A percentile compares a stretch with the other conserved stretches of the same genome.
phyloP scores from a whole-genome alignment of 1,284 basidiomycete species.

The Coniferiporia sulphurascens region DNA sequence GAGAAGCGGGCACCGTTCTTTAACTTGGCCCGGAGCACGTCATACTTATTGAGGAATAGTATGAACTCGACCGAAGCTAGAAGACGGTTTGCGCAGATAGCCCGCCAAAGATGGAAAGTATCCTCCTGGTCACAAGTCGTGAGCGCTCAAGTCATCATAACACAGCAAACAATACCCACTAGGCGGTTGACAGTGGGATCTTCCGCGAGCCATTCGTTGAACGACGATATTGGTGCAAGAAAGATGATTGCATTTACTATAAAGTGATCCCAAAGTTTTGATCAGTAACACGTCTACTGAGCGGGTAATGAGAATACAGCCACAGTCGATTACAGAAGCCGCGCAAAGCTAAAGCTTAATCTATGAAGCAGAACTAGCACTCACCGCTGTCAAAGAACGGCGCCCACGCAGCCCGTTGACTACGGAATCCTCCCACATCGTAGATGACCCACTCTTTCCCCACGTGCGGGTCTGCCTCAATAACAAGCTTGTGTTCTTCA shows the following conservation, averaged over 20 bases:
- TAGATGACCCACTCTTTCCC: slow-evolving; percentile 55
- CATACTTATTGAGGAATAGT: slow-evolving; percentile 25
- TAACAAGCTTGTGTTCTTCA: slow-evolving; percentile 52
- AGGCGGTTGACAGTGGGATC: slow-evolving; percentile 54
- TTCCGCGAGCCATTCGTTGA: slow-evolving; percentile 58
- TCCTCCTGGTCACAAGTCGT: slow-evolving; percentile 19
- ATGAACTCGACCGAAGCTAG: slow-evolving; percentile 22
- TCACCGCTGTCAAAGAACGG: slow-evolving; percentile 62
- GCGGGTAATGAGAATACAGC: not conserved
- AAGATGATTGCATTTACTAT: slow-evolving; percentile 59
- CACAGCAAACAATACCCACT: slow-evolving; percentile 28
- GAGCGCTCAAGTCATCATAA: not conserved
- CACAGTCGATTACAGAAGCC: too few relatives aligned
- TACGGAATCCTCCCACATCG: slow-evolving; percentile 54
- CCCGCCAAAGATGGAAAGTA: slow-evolving; percentile 25
- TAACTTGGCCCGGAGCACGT: slow-evolving; percentile 21
- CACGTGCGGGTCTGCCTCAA: slow-evolving; percentile 40
- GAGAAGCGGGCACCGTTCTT: slow-evolving; percentile 20
- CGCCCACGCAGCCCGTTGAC: slow-evolving; percentile 56
- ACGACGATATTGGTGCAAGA: slow-evolving; percentile 59
- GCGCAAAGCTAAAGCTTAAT: not conserved
- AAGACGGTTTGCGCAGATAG: slow-evolving; percentile 23
- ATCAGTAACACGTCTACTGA: not conserved
- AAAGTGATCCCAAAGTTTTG: slow-evolving; percentile 3
- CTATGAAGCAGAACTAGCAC: slow-evolving; percentile 14